These are phyloP conservation scores for Ceratorhiza oryzae-sativae DNA, from an alignment of 1,284 basidiomycete genomes.

Conservation along the genomic window DNA sequence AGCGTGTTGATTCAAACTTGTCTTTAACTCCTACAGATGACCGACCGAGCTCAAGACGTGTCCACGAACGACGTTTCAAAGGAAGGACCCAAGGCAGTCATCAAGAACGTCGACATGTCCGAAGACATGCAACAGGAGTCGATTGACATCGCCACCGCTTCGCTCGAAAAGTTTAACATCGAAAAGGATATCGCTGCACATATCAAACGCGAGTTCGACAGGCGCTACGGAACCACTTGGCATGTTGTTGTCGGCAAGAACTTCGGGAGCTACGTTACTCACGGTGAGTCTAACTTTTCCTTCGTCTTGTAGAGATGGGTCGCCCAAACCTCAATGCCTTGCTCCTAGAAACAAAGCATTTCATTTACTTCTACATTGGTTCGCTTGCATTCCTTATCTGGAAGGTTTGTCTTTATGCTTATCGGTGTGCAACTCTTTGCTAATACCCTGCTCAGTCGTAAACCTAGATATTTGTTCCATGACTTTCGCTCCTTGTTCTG, in stretches of 20 bases:
- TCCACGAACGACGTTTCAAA: constrained; percentile 13
- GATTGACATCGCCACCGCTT: constrained; percentile 84
- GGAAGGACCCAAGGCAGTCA: constrained; percentile 74
- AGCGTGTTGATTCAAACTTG: neutral
- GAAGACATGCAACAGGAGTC: constrained; percentile 95
- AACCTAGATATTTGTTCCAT: constrained; percentile 64
- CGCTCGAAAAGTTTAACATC: constrained; percentile 89
- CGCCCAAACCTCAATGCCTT: neutral
- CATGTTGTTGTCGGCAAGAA: constrained; percentile 98
- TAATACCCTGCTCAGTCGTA: constrained; percentile 60
- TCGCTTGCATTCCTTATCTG: constrained; percentile 90
- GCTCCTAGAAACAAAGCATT: constrained; percentile 87
- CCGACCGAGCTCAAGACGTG: constrained; percentile 37
- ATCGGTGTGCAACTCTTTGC: constrained; percentile 49
- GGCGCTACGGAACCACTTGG: constrained; percentile 92
- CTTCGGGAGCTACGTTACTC: constrained; percentile 97
- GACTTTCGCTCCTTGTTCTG: constrained; percentile 49
- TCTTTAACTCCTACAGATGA: constrained; percentile 18
- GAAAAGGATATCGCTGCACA: constrained; percentile 98
- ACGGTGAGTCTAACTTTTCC: constrained; percentile 67
- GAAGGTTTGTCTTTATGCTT: constrained; percentile 71
- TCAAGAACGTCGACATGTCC: constrained; percentile 97
- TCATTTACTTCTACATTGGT: constrained; percentile 96
- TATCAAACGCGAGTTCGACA: constrained; percentile 98
- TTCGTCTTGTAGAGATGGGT: constrained; percentile 9